These are phyloP conservation scores for Amylocarpus encephaloides DNA, from an alignment of 2,329 filamentous ascomycete genomes.

Conservation along the genomic window DNA sequence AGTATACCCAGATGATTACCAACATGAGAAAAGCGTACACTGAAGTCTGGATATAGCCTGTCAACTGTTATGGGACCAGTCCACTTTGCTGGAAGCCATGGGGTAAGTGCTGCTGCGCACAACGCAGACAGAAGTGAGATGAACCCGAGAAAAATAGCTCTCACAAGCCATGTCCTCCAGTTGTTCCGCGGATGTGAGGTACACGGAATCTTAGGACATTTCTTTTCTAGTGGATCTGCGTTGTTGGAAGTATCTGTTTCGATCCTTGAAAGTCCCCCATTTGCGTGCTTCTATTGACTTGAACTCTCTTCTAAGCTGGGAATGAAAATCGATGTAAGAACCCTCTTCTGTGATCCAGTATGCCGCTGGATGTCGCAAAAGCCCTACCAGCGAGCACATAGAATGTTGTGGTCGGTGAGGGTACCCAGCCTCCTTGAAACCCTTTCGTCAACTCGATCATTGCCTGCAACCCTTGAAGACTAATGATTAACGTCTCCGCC, in stretches of 20 bases:
- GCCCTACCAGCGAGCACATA: neutral
- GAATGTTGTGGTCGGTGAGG: neutral
- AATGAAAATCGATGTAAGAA: neutral
- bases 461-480: conserved; percentile 1
- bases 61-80: neutral
- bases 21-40: neutral
- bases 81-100: neutral
- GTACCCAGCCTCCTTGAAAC: neutral
- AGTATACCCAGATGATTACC: neutral
- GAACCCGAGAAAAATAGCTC: neutral
- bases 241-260: neutral
- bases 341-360: conserved; percentile 4
- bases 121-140: neutral
- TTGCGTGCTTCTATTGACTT: neutral
- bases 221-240: too few species aligned
- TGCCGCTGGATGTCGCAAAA: conserved; percentile 2
- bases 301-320: neutral
- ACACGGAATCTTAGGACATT: neutral
- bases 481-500: neutral
- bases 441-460: neutral
- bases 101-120: neutral
- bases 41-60: neutral
- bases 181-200: neutral
- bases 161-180: neutral
- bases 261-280: neutral